Percentiles rank a stretch among this genome's conserved stretches.
phyloP scores from a whole-genome alignment of 2,329 filamentous ascomycete species.

The Myotisia sp. region DNA sequence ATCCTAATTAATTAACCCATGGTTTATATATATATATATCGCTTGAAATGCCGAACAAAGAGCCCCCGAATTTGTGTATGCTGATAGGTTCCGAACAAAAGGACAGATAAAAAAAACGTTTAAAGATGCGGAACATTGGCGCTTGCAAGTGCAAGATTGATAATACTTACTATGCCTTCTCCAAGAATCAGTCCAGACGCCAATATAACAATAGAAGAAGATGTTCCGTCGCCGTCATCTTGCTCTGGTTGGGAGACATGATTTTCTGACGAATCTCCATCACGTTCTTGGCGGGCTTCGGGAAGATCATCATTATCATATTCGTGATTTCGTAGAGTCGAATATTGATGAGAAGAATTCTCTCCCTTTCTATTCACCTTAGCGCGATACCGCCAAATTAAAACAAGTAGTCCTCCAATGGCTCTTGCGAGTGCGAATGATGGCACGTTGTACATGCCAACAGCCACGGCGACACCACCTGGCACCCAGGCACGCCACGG shows the following conservation, averaged over 20 bases:
- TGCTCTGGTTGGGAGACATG: background rate
- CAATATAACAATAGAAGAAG: constrained; percentile 67
- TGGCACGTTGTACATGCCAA: constrained; percentile 96
- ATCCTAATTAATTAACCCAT: too few species aligned
- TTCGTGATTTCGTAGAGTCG: background rate
- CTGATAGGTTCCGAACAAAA: background rate
- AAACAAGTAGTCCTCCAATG: constrained; percentile 60
- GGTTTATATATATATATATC: background rate
- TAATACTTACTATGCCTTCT: constrained; percentile 81
- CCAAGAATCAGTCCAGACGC: constrained; percentile 82
- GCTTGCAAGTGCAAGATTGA: constrained; percentile 73
- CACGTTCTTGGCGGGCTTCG: background rate
- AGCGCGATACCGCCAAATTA: constrained; percentile 55
- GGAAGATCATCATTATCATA: background rate
- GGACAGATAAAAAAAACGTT: too few species aligned
- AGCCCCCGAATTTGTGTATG: background rate
- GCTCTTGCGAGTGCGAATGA: constrained; percentile 86
- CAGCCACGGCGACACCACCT: constrained; percentile 88
- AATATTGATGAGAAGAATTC: constrained; percentile 15
- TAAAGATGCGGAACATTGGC: constrained; percentile 56
- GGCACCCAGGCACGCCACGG: constrained; percentile 65
- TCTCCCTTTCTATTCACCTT: constrained; percentile 27
- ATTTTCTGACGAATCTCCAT: background rate
- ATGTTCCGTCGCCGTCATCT: constrained; percentile 21
- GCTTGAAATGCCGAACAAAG: background rate